phyloP scores from a whole-genome alignment of 768 basidiomycete genomes.

The Dioszegia hungarica region DNA sequence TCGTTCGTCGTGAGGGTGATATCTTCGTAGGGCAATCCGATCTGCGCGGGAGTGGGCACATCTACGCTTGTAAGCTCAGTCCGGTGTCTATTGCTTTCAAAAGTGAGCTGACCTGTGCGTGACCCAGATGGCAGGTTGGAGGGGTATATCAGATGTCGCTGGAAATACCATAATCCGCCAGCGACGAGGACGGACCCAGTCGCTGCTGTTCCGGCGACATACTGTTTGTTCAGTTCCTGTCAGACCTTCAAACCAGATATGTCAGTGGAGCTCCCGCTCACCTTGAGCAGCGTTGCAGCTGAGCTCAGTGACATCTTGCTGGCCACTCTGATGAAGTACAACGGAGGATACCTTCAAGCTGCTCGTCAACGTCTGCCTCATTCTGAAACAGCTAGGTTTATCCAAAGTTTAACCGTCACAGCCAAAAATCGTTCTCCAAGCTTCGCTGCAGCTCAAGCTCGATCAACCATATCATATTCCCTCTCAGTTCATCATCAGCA shows the following conservation, averaged over 20 bases:
- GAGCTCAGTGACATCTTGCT: conserved; percentile 2
- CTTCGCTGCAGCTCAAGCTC: not conserved
- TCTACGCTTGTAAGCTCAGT: conserved; percentile 52
- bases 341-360: too few species aligned
- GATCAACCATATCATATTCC: not conserved
- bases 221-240: conserved; percentile 12
- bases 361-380: not conserved
- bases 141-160: conserved; percentile 86
- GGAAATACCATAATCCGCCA: conserved; percentile 73
- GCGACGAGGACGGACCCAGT: conserved; percentile 14
- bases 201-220: conserved; percentile 24
- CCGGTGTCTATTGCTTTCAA: not conserved
- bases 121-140: conserved; percentile 76
- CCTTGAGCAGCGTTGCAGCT: not conserved
- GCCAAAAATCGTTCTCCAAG: not conserved
- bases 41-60: conserved; percentile 66
- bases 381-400: conserved; percentile 3
- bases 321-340: too few species aligned
- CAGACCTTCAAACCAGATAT: not conserved
- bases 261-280: too few species aligned
- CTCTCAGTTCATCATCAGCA: too few species aligned
- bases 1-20: conserved; percentile 70
- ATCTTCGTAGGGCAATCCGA: conserved; percentile 69
- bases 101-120: conserved; percentile 58
- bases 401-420: not conserved